Percentiles rank a stretch among this genome's conserved stretches.
Conservation (phyloP, 1,139 yeast genomes). For the Suhomyces panamericanus region DNA sequence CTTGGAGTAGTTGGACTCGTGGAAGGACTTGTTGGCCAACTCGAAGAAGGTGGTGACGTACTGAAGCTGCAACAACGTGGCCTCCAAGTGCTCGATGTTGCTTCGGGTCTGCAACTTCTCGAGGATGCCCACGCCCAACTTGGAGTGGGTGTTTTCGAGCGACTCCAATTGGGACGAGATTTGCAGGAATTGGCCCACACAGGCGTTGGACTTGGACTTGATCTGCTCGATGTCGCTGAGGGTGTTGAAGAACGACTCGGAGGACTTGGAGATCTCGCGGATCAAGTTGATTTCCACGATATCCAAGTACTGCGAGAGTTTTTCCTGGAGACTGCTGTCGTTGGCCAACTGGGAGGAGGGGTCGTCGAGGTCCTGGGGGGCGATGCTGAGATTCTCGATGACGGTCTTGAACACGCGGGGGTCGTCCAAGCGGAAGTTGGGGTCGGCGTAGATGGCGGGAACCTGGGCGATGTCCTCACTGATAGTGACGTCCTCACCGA, state of each 20-base stretch:
- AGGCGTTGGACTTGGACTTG: conserved; percentile 52
- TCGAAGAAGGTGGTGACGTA: conserved; percentile 51
- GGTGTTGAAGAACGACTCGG: conserved; percentile 81
- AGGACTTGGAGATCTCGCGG: conserved; percentile 79
- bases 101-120: conserved; percentile 53
- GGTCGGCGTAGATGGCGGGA: conserved; percentile 68
- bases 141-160: conserved; percentile 53
- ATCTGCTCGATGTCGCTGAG: conserved; percentile 73
- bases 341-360: conserved; percentile 20
- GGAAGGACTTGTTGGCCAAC: conserved; percentile 51
- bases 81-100: conserved; percentile 64
- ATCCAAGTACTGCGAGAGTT: conserved; percentile 79
- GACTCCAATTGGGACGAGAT: conserved; percentile 43
- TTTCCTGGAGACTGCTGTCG: conserved; percentile 70
- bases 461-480: conserved; percentile 36
- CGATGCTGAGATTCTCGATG: conserved; percentile 52
- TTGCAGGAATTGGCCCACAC: conserved; percentile 49
- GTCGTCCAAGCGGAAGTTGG: conserved; percentile 79
- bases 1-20: conserved; percentile 37
- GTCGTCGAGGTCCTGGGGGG: conserved; percentile 25
- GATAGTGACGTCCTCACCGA: conserved; percentile 14
- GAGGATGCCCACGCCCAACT: conserved; percentile 54
- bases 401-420: conserved; percentile 82
- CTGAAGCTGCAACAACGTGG: conserved; percentile 63
- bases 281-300: conserved; percentile 79